Evolutionary conservation across 345 rosid genomes (phyloP).

Genomic region (Corchorus olitorius): DNA sequence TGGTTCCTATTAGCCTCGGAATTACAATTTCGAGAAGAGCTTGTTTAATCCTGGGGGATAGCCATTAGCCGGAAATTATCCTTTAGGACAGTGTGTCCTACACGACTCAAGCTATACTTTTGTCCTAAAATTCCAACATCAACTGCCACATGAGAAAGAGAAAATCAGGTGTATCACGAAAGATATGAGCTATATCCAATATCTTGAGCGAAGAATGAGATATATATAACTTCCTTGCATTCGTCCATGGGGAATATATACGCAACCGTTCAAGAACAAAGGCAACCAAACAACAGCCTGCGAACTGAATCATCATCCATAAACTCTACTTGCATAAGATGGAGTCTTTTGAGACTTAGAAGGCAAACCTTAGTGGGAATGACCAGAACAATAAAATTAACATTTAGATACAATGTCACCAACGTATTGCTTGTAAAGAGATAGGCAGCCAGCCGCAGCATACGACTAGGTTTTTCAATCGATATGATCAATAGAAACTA

Average conservation of each 20-base stretch:
- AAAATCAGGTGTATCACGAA: too few species aligned
- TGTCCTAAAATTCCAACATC: too few species aligned
- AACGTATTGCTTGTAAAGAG: conserved; percentile 15
- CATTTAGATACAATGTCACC: neutral
- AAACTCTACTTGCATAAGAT: neutral
- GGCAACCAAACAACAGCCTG: neutral
- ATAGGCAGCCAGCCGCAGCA: too few species aligned
- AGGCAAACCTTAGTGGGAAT: conserved; percentile 7
- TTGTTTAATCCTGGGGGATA: too few species aligned
- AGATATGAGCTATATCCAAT: neutral
- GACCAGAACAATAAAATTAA: neutral
- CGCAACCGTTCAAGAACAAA: neutral
- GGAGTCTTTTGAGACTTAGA: conserved; percentile 19
- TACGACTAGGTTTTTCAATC: too few species aligned
- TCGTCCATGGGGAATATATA: neutral
- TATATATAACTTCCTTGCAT: neutral
- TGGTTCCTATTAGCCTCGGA: too few species aligned
- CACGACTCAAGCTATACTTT: too few species aligned
- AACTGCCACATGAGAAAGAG: neutral
- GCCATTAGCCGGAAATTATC: too few species aligned
- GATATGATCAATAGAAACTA: too few species aligned
- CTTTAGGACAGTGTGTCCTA: too few species aligned
- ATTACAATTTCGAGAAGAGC: too few species aligned
- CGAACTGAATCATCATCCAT: neutral
- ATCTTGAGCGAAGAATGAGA: neutral